Evolutionary conservation across 2,329 filamentous ascomycete genomes (phyloP).

Genomic region (Venturia oleaginea): DNA sequence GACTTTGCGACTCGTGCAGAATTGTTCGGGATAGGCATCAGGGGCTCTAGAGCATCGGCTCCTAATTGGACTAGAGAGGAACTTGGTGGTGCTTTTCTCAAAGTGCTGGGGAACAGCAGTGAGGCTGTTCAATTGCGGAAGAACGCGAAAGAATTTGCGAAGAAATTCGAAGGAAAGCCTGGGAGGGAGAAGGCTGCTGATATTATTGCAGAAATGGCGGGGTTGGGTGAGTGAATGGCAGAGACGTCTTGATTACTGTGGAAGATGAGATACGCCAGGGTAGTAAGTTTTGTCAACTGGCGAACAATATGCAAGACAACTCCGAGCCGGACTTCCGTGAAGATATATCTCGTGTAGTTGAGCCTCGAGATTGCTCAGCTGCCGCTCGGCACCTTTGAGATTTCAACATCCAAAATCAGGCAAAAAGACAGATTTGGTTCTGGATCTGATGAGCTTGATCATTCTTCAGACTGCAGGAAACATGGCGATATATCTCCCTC

Average conservation of each 20-base stretch:
- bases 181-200: conserved; percentile 1
- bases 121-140: not conserved
- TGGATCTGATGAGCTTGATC: too few species aligned
- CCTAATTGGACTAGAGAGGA: not conserved
- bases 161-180: conserved; percentile 3
- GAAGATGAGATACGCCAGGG: not conserved
- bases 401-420: too few species aligned
- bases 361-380: too few species aligned
- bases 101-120: not conserved
- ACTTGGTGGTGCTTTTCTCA: not conserved
- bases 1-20: conserved; percentile 37
- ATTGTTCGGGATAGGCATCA: conserved; percentile 29
- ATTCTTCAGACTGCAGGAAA: too few species aligned
- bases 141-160: not conserved
- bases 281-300: not conserved
- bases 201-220: not conserved
- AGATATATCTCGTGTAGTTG: too few species aligned
- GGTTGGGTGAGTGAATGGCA: not conserved
- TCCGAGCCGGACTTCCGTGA: too few species aligned
- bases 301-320: too few species aligned
- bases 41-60: conserved; percentile 1
- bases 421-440: too few species aligned
- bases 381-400: too few species aligned
- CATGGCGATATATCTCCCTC: too few species aligned
- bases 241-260: not conserved